phyloP scores from a whole-genome alignment of 768 basidiomycete species.

The Strobilomyces echinocephalus region DNA sequence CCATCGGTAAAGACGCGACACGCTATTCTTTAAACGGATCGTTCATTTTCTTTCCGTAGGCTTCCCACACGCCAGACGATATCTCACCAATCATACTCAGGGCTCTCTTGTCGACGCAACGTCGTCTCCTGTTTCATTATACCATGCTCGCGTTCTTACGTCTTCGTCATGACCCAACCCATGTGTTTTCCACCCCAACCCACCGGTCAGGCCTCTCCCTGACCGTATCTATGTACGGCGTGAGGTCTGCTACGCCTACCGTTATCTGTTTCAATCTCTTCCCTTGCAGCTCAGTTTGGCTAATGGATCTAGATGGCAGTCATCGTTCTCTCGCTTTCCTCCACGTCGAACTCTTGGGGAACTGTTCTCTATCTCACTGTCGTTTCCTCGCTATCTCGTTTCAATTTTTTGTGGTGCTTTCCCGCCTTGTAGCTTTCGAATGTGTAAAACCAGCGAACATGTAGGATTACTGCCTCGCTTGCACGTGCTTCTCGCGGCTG shows the following conservation, averaged over 20 bases:
- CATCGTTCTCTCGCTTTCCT: background rate
- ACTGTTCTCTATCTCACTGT: background rate
- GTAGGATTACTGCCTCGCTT: background rate
- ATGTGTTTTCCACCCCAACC: background rate
- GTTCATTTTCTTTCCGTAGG: background rate
- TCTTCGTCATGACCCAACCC: constrained; percentile 2
- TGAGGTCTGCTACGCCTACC: constrained; percentile 1
- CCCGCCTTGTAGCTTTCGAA: constrained; percentile 3
- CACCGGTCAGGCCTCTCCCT: background rate
- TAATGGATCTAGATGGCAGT: constrained; percentile 14
- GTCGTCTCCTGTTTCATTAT: constrained; percentile 12
- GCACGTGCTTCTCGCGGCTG: no score
- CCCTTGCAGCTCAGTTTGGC: background rate
- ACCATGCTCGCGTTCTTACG: constrained; percentile 7
- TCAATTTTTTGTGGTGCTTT: background rate
- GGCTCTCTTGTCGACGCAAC: constrained; percentile 10
- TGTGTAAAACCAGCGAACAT: constrained; percentile 5
- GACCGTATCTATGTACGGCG: background rate
- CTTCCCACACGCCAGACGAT: background rate
- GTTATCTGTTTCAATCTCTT: background rate
- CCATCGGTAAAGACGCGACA: constrained; percentile 6
- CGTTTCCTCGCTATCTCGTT: background rate
- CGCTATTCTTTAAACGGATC: background rate
- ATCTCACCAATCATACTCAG: constrained; percentile 5
- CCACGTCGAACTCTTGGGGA: background rate